Base-by-base conservation (phyloP, 2,329 filamentous ascomycete genomes). In the Xylariaceae sp. region DNA sequence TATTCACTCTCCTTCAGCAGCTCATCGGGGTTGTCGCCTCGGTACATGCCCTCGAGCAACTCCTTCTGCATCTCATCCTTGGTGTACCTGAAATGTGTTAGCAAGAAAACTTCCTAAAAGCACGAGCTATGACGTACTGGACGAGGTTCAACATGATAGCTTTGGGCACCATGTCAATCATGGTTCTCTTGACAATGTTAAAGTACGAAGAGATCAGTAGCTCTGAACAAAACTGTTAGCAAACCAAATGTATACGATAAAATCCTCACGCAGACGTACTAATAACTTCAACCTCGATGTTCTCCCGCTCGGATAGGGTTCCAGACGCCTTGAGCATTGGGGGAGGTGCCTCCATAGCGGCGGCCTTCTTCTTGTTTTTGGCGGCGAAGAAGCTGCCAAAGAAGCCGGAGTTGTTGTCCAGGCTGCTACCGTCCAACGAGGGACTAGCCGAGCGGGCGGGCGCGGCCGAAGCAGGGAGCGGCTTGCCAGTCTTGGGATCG, bases 281-380 rank as follows among this genome's bases (percentile, higher is more conserved):
- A 72, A 99, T 99, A 63, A 99, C 92, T 77, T 99, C 94, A 51
- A 99, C 94, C 75, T 99, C 94, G 65, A 96, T 90, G 61, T 87
- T 88, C 75, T 99, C 94, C 62, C 94, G 91, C 77, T 99, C 94
- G 4, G 90, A 96, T 45, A 99, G 80, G 30, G 88, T 96, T 48
- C 94, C 93, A 2, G 91, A 96, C 39, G 94, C 94, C 80, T 97
- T 99, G 59, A 99, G 85, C 48, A 86, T 93, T 35, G 94, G 85
- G 63, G 94, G 94, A 45, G 94, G 94, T 11, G 94, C 82, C 74
- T 99, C 94, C 94, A 99, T 99, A 52, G 93, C 92, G n/a, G 94
- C 94, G 78, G 96, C 95, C 88, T 97, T 97, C 85, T 99, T 99
- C 87, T 97, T 99, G 80, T 97, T 99, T 85, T 97, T 99, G 72